Base-by-base conservation (phyloP, 1,284 basidiomycete species). In the Pseudozyma sp. region DNA sequence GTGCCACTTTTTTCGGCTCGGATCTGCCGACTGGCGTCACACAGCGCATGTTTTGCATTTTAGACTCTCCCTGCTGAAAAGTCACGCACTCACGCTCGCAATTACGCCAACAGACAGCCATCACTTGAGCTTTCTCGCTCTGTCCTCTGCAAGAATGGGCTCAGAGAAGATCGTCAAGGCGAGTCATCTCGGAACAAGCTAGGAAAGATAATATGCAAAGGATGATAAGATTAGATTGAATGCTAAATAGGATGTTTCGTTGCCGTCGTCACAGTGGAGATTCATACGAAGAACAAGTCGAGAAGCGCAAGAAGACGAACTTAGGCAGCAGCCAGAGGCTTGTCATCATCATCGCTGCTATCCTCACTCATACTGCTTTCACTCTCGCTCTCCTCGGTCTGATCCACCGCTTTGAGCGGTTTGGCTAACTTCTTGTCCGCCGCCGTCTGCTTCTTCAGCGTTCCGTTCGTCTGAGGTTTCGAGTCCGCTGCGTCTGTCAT, bases 401-500 rank as follows among this genome's bases (percentile, higher is more conserved):
- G 54, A 31, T 70, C 67, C 48, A 69, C 65, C 19, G 68, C 69
- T 50, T 67, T 57, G 52, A 69, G 55, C 12, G 63, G 65, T 44
- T 59, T 57, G 53, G 42, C 39, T 19, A 51, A 21, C 52, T 65
- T 59, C 25, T 60, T 49, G 43, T 70, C 69, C 38, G 59, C 58
- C 18, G 52, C 58, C 14, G 71, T 74, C 59, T 74, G 71, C 63
- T 65, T 60, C 52, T 67, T 69, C 14, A 69, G 35, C 35, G 42
- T 48, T 1, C 64, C 64, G 19, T 70, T 76, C 19, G 63, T 64
- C 31, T 61, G 59, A 31, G 66, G 55, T 52, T 62, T 39, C 25
- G 66, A 52, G 31, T 70, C 70, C 16, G 59, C 56, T 0, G 70
- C 75, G 43, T 66, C 70, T 18, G 70, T 70, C 59, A 74, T 77